Evolutionary conservation across 768 basidiomycete genomes (phyloP).

Genomic region (Botryobasidium botryosum): DNA sequence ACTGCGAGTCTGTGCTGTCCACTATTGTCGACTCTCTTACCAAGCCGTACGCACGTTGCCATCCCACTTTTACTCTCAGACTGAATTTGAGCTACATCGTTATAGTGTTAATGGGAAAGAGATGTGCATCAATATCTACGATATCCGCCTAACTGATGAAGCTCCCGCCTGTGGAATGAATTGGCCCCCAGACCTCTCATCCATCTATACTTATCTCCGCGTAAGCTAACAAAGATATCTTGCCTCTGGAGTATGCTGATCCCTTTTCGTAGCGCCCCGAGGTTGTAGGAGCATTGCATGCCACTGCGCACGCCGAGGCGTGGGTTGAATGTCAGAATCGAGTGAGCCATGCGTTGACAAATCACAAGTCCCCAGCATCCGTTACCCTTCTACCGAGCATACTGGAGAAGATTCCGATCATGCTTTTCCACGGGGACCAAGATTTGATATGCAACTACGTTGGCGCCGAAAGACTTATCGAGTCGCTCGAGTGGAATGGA

Average conservation of each 20-base stretch:
- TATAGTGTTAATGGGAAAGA: conserved; percentile 45
- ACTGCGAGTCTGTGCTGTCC: conserved; percentile 44
- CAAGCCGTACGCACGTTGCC: conserved; percentile 11
- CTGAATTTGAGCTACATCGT: not conserved
- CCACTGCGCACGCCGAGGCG: conserved; percentile 47
- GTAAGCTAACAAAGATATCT: conserved; percentile 31
- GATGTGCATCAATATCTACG: conserved; percentile 89
- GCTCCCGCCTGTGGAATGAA: conserved; percentile 90
- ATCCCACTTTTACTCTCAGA: not conserved
- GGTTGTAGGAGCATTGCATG: conserved; percentile 73
- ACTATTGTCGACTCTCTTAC: conserved; percentile 24
- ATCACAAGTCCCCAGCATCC: conserved; percentile 42
- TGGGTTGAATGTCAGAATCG: conserved; percentile 77
- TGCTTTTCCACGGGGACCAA: conserved; percentile 90
- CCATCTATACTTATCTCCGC: conserved; percentile 59
- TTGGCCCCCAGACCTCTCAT: conserved; percentile 79
- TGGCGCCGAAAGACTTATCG: conserved; percentile 75
- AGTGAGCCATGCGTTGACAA: conserved; percentile 46
- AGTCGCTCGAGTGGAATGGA: conserved; percentile 73
- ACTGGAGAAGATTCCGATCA: conserved; percentile 61
- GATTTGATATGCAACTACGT: conserved; percentile 95
- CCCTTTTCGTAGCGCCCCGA: conserved; percentile 43
- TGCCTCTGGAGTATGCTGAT: not conserved
- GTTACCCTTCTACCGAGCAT: conserved; percentile 63
- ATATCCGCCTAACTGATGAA: conserved; percentile 76